These are phyloP conservation scores for Begonia masoniana DNA, from an alignment of 306 rosid genomes.

Conservation along the genomic window DNA sequence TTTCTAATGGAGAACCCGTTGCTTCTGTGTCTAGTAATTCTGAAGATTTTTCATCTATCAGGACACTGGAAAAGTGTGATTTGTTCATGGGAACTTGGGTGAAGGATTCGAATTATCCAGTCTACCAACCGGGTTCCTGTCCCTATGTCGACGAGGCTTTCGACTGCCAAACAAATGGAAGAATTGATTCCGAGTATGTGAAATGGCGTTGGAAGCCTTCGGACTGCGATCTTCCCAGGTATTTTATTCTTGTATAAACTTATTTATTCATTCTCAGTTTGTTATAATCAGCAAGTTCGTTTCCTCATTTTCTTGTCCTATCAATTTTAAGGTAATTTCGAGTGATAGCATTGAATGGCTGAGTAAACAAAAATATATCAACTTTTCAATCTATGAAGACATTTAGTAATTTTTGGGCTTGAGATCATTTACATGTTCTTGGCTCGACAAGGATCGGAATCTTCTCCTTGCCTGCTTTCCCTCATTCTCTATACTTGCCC, in stretches of 20 bases:
- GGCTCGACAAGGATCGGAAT: no score
- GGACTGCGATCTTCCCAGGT: conserved; percentile 82
- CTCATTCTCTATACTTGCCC: no score
- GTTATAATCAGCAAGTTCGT: no score
- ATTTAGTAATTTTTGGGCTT: no score
- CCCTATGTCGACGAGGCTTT: conserved; percentile 92
- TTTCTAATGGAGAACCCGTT: conserved; percentile 4
- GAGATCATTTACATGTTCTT: no score
- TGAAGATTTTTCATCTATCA: conserved; percentile 6
- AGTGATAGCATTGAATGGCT: no score
- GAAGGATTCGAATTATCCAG: conserved; percentile 53
- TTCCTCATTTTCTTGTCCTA: no score
- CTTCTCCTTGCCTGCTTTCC: no score
- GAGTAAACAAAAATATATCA: no score
- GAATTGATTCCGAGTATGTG: conserved; percentile 47
- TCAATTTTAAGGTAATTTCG: no score
- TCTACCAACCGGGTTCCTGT: conserved; percentile 64
- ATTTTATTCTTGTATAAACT: conserved; percentile 1
- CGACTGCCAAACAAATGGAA: conserved; percentile 66
- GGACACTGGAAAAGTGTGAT: conserved; percentile 36
- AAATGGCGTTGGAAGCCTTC: conserved; percentile 96
- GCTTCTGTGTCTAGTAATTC: conserved; percentile 12
- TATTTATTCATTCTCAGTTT: no score
- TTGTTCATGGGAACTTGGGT: conserved; percentile 73
- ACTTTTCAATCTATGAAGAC: no score